phyloP scores from a whole-genome alignment of 345 rosid genomes.

The Pelargonium nanum region DNA sequence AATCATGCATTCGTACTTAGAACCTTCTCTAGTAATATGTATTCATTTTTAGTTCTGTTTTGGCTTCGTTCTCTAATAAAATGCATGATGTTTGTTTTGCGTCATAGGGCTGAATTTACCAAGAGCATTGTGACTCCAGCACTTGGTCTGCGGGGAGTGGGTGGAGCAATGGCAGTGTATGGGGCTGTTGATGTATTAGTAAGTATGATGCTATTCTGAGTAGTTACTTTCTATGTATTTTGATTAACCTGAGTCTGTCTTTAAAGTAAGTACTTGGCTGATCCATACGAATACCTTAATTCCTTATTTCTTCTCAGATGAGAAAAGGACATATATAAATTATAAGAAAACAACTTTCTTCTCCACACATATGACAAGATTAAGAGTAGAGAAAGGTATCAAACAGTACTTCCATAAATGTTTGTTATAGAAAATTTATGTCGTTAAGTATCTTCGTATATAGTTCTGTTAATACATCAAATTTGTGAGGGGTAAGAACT shows the following conservation, averaged over 20 bases:
- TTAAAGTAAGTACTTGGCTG: too few relatives aligned
- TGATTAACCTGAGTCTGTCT: too few relatives aligned
- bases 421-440: too few relatives aligned
- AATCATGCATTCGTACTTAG: background rate
- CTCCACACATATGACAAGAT: too few relatives aligned
- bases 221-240: background rate
- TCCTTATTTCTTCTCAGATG: too few relatives aligned
- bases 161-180: constrained; percentile 84
- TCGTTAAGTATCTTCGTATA: background rate
- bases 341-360: too few relatives aligned
- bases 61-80: background rate
- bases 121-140: constrained; percentile 73
- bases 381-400: background rate
- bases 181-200: constrained; percentile 87
- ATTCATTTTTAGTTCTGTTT: background rate
- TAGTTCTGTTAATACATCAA: background rate
- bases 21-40: background rate
- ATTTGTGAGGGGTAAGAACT: background rate
- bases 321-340: too few relatives aligned
- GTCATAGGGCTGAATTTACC: constrained; percentile 79
- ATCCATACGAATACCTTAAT: too few relatives aligned
- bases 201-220: constrained; percentile 25
- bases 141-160: constrained; percentile 77
- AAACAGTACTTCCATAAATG: too few relatives aligned
- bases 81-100: background rate